Conservation (phyloP, 805 yeast genomes). For the Teunomyces pallodes region DNA sequence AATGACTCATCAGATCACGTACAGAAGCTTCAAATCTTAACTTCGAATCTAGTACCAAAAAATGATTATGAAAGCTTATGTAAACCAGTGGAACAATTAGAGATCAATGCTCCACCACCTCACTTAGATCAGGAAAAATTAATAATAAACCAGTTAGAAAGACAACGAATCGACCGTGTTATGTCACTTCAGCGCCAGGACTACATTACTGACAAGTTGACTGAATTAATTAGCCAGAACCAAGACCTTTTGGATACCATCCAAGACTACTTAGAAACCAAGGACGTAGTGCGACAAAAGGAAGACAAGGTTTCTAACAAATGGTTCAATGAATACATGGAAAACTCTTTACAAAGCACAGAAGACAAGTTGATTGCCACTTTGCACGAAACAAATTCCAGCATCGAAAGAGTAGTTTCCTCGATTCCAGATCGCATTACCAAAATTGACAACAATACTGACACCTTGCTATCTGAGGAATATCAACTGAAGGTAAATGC, state of each 20-base stretch:
- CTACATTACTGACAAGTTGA: constrained; percentile 26
- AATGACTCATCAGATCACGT: constrained; percentile 19
- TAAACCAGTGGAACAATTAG: constrained; percentile 4
- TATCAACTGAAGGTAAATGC: constrained; percentile 15
- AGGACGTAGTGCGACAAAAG: constrained; percentile 15
- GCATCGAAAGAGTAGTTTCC: constrained; percentile 6
- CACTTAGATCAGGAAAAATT: constrained; percentile 5
- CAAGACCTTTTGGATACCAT: constrained; percentile 32
- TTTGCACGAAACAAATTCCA: constrained; percentile 10
- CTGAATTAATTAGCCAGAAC: constrained; percentile 32
- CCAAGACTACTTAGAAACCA: constrained; percentile 26
- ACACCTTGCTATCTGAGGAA: constrained; percentile 10
- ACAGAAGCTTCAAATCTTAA: constrained; percentile 14
- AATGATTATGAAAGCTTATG: constrained; percentile 12
- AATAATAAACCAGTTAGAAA: constrained; percentile 24
- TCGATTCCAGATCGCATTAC: constrained; percentile 4
- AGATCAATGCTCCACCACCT: constrained; percentile 1
- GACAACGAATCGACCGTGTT: constrained; percentile 26
- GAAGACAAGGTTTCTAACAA: constrained; percentile 12
- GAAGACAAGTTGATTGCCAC: constrained; percentile 12
- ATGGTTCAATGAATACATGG: constrained; percentile 12
- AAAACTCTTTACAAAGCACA: constrained; percentile 11
- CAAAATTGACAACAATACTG: not conserved
- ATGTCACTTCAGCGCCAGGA: constrained; percentile 43
- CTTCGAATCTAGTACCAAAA: constrained; percentile 17